Conservation (phyloP, 352 stramenopile genomes). For the Phytophthora uliginosa region DNA sequence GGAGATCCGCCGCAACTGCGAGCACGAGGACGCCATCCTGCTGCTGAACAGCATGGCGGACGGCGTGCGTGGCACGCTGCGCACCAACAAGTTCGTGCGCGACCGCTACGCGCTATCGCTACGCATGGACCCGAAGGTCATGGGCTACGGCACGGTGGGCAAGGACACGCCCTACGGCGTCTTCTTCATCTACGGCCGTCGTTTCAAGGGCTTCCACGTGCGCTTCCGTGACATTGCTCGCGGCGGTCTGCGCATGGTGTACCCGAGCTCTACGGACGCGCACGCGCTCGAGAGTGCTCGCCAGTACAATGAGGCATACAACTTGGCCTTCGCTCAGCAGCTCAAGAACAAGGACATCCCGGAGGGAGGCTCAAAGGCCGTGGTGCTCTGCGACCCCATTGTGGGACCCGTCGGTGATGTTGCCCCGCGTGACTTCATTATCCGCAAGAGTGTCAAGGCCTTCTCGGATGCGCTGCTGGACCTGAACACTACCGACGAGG, state of each 20-base stretch:
- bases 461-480: conserved; percentile 93
- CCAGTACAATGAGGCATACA: conserved; percentile 90
- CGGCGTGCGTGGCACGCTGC: conserved; percentile 76
- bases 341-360: conserved; percentile 93
- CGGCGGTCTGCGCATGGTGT: conserved; percentile 83
- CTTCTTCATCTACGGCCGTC: conserved; percentile 97
- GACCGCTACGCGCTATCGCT: conserved; percentile 87
- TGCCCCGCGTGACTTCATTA: conserved; percentile 87
- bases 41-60: conserved; percentile 86
- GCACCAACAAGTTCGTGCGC: conserved; percentile 87
- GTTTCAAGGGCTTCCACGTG: conserved; percentile 95
- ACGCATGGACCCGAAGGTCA: conserved; percentile 81
- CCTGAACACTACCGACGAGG: conserved; percentile 80
- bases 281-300: conserved; percentile 74
- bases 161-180: conserved; percentile 96
- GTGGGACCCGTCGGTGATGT: conserved; percentile 80
- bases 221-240: conserved; percentile 88
- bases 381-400: conserved; percentile 84
- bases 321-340: conserved; percentile 87
- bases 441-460: conserved; percentile 98
- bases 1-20: conserved; percentile 80
- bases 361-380: conserved; percentile 86
- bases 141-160: conserved; percentile 83
- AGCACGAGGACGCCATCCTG: conserved; percentile 77
- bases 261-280: conserved; percentile 69